Evolutionary conservation across 78 protist genomes (phyloP).

Genomic region (Creolimax fragrantissima): DNA sequence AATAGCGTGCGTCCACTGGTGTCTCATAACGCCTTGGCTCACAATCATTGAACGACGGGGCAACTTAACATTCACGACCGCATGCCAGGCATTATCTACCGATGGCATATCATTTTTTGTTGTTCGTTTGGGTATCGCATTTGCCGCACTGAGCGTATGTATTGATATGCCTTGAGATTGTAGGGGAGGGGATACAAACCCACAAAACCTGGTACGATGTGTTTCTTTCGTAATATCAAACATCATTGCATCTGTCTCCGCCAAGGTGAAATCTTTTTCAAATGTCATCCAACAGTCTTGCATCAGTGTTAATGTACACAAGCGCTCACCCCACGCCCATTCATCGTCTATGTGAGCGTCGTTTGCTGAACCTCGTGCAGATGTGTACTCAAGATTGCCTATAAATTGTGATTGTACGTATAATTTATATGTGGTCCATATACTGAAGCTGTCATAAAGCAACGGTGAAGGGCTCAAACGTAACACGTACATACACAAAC

Average conservation of each 20-base stretch:
- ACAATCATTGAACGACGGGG: neutral
- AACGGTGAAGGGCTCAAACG: neutral
- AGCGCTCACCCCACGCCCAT: slow-evolving; percentile 10
- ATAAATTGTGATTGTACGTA: neutral
- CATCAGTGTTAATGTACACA: neutral
- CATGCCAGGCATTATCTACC: neutral
- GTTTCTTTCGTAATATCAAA: neutral
- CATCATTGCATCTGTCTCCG: neutral
- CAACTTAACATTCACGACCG: neutral
- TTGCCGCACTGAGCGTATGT: neutral
- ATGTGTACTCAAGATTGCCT: neutral
- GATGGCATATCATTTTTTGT: neutral
- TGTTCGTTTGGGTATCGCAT: neutral
- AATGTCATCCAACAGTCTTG: neutral
- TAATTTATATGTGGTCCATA: neutral
- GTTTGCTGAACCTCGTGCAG: neutral
- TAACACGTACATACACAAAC: neutral
- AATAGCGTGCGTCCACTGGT: neutral
- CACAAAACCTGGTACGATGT: neutral
- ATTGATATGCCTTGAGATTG: neutral
- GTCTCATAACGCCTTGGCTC: neutral
- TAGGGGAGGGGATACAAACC: neutral
- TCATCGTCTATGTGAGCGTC: neutral
- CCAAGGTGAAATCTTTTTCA: neutral
- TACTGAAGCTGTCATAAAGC: no score